Evolutionary conservation across 805 yeast genomes (phyloP).

Genomic region (Metschnikowia gelsemii): DNA sequence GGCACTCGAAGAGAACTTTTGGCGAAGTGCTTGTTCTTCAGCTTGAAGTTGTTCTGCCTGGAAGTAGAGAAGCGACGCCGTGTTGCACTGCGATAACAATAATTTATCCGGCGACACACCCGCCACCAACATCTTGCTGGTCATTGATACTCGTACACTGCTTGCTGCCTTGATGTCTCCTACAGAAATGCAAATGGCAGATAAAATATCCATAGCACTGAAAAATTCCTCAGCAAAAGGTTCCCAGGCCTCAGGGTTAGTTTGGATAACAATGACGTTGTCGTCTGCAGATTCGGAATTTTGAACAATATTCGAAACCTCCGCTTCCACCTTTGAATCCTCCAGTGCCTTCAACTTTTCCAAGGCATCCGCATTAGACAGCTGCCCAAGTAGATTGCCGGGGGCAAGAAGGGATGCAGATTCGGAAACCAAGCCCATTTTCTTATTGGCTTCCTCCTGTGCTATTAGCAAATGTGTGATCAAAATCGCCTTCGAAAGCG

Average conservation of each 20-base stretch:
- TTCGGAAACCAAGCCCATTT: slow-evolving; percentile 25
- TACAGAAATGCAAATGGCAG: slow-evolving; percentile 65
- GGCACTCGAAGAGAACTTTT: slow-evolving; percentile 25
- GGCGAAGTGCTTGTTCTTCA: slow-evolving; percentile 34
- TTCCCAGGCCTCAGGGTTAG: slow-evolving; percentile 58
- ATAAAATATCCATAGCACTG: slow-evolving; percentile 70
- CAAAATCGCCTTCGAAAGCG: slow-evolving; percentile 54
- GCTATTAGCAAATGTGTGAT: slow-evolving; percentile 65
- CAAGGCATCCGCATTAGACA: not conserved
- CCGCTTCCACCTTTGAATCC: not conserved
- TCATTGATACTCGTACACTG: slow-evolving; percentile 58
- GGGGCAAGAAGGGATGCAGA: slow-evolving; percentile 11
- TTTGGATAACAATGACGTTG: slow-evolving; percentile 24
- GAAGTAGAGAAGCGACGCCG: slow-evolving; percentile 67
- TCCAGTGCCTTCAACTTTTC: slow-evolving; percentile 2
- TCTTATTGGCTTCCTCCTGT: slow-evolving; percentile 57
- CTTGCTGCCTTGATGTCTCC: slow-evolving; percentile 68
- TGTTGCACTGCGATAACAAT: slow-evolving; percentile 62
- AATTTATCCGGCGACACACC: slow-evolving; percentile 65
- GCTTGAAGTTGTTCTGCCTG: slow-evolving; percentile 64
- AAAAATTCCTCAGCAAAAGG: slow-evolving; percentile 77
- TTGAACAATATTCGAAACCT: slow-evolving; percentile 1
- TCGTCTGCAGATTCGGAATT: slow-evolving; percentile 12
- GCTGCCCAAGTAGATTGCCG: slow-evolving; percentile 4
- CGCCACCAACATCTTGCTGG: slow-evolving; percentile 72